Evolutionary conservation across 23 red algal genomes (phyloP), one percentile per base, ranked within the genome.

Genomic region (Gracilaria vermiculophylla): DNA sequence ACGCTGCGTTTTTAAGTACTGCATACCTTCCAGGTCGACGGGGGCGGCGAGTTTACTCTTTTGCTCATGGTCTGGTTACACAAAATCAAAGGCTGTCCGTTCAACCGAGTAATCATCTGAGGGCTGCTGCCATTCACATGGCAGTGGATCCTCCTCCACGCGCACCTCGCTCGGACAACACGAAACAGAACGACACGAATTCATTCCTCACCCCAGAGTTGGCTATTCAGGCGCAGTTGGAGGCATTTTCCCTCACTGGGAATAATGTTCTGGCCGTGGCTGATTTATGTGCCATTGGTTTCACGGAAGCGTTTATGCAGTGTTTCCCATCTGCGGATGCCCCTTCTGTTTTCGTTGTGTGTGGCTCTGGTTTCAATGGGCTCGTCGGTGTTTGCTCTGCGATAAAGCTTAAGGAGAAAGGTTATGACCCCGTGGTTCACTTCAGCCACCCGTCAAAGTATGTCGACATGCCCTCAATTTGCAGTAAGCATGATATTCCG

Each of bases 281-380:
- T 56, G 53, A 45, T 5, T 34, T 56, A 31, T 89, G 85, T 57
- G 85, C 85, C 31, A 25, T 34, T 36, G 69, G 70, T 28, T 65
- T 89, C 35, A 71, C 53, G 9, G 85, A 89, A 50, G 85, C 85
- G 14, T 77, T 89, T 37, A 78, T 57, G 37, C 70, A 89, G 39
- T 77, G 70, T 48, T 89, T 78, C 85, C 31, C 35, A 14, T 6
- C 42, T 2, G 34, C 44, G 21, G 56, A 76, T 37, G n/a, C 20
- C 40, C 44, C 19, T 53, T 29, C 50, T 28, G 61, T 89, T 17
- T 89, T 89, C n/a, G 24, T 89, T 31, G 69, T 76, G 25, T 77
- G 69, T 33, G 85, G 85, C 19, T 53, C 69, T 39, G 85, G 85
- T 33, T 64, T 89, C 25, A 89, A 77, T 49, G 85, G 85, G 27